Evolutionary conservation across 1,139 yeast species (phyloP).

Genomic region (Saccharomyces uvarum): DNA sequence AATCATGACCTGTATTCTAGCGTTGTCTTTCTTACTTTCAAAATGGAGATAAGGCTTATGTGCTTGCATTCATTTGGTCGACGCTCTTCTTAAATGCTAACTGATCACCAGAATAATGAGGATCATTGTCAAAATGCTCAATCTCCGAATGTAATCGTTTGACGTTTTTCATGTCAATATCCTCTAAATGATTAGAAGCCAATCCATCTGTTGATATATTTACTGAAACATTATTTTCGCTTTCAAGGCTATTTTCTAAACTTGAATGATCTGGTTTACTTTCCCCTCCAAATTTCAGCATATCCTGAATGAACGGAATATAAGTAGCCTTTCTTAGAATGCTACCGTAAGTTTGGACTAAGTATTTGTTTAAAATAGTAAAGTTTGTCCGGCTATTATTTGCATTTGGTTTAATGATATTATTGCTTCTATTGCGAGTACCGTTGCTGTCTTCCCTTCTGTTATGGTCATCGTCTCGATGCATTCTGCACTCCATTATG

Average conservation of each 20-base stretch:
- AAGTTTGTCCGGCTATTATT: conserved; percentile 34
- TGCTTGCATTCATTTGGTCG: conserved; percentile 1
- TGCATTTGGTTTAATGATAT: not conserved
- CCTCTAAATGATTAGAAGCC: conserved; percentile 6
- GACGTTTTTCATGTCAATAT: not conserved
- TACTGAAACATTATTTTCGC: conserved; percentile 18
- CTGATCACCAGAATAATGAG: not conserved
- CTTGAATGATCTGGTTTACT: not conserved
- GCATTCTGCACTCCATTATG: conserved; percentile 25
- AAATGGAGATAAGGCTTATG: not conserved
- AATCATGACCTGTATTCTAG: not conserved
- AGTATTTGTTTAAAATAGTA: conserved; percentile 42
- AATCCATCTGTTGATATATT: not conserved
- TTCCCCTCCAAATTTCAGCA: not conserved
- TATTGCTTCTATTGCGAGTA: no score
- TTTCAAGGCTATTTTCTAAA: not conserved
- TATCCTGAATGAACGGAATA: conserved; percentile 30
- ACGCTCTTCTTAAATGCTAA: not conserved
- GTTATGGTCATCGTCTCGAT: conserved; percentile 19
- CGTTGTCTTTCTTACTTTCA: not conserved
- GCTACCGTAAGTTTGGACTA: conserved; percentile 39
- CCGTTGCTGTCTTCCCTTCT: conserved; percentile 7
- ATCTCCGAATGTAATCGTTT: conserved; percentile 4
- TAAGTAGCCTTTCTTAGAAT: conserved; percentile 36
- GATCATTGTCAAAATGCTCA: not conserved